Evolutionary conservation across 192 early-diverging fungal genomes (phyloP).

Genomic region (Podila epicladia): DNA sequence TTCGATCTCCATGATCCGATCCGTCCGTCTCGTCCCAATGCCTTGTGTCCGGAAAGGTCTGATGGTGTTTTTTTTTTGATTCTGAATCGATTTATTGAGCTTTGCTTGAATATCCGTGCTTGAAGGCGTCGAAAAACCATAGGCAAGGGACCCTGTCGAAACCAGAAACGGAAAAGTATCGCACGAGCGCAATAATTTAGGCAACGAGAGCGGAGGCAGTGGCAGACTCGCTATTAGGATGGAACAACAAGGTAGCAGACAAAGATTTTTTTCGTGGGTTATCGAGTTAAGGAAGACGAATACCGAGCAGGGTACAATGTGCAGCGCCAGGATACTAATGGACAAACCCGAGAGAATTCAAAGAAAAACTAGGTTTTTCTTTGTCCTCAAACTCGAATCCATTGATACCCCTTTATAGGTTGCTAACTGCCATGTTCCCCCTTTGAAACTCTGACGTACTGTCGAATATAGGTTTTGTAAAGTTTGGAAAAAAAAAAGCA

Average conservation of each 20-base stretch:
- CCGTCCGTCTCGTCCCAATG: neutral
- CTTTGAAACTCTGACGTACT: conserved; percentile 6
- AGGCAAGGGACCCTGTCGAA: neutral
- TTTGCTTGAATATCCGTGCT: conserved; percentile 5
- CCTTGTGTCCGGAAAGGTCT: neutral
- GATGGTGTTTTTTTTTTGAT: neutral
- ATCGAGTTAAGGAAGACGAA: conserved; percentile 12
- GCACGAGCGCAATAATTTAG: conserved; percentile 54
- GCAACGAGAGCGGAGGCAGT: conserved; percentile 84
- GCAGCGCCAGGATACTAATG: conserved; percentile 19
- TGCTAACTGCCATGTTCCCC: neutral
- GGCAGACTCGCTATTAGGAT: conserved; percentile 71
- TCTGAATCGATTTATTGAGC: conserved; percentile 7
- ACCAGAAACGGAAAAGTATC: neutral
- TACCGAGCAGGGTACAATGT: conserved; percentile 35
- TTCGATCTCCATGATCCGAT: conserved; percentile 1
- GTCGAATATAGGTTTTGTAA: conserved; percentile 7
- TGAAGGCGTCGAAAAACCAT: neutral
- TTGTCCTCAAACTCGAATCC: neutral
- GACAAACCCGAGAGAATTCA: neutral
- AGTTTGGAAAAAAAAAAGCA: conserved; percentile 8
- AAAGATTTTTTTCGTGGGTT: neutral
- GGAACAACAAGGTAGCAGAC: conserved; percentile 17
- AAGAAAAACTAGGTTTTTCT: neutral
- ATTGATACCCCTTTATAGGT: neutral